phyloP scores from a whole-genome alignment of 768 basidiomycete species.

The Termitomyces sp. region DNA sequence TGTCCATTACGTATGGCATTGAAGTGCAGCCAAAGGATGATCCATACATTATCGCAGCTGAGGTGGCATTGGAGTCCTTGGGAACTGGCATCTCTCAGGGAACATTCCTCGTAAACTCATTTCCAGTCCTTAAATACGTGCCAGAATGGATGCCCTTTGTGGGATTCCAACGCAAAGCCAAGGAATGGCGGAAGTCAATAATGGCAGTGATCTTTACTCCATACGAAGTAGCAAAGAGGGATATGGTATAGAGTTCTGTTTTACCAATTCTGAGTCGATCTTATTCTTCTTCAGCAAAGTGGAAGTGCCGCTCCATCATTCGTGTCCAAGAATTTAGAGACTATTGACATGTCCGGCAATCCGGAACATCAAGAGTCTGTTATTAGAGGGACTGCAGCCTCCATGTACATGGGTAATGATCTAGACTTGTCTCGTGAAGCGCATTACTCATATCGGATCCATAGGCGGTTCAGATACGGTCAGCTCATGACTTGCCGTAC shows the following conservation, averaged over 20 bases:
- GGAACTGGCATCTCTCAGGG: constrained; percentile 20
- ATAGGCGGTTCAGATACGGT: background rate
- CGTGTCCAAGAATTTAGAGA: background rate
- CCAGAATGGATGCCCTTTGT: constrained; percentile 16
- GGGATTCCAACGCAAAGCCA: background rate
- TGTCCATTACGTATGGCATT: constrained; percentile 30
- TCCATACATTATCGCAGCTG: constrained; percentile 26
- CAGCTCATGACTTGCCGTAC: background rate
- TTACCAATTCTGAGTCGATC: background rate
- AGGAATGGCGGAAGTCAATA: background rate
- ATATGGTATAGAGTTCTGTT: background rate
- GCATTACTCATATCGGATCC: background rate
- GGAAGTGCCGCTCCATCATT: background rate
- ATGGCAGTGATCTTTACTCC: background rate
- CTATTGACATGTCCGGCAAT: background rate
- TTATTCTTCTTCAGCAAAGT: background rate
- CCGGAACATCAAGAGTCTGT: background rate
- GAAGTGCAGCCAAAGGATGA: constrained; percentile 25
- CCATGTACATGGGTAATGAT: background rate
- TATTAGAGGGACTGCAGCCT: background rate
- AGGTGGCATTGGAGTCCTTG: constrained; percentile 23
- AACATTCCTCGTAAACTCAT: constrained; percentile 26
- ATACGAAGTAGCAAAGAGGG: background rate
- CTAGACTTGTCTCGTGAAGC: background rate
- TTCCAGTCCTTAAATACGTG: constrained; percentile 25